A percentile compares a stretch with the other conserved stretches of the same genome.
Evolutionary conservation across 495 filamentous ascomycete genomes (phyloP).

Genomic region (Podospora appendiculata): DNA sequence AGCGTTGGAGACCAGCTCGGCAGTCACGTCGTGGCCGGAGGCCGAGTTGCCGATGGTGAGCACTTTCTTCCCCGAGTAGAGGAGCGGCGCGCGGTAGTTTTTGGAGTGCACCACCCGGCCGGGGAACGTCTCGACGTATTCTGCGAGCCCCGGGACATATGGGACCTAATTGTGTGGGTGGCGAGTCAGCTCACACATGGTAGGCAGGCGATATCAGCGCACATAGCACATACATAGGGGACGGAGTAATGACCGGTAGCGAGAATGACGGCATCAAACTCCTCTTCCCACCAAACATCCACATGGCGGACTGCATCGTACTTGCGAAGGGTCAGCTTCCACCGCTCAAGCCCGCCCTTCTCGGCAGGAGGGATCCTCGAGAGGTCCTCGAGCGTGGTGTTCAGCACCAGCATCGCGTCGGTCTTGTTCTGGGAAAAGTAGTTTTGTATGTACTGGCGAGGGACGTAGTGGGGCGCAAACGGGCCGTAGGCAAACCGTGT

Average conservation of each 20-base stretch:
- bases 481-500: constrained; percentile 40
- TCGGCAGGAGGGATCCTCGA: constrained; percentile 14
- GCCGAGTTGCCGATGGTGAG: constrained; percentile 43
- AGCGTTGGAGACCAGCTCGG: constrained; percentile 26
- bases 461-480: constrained; percentile 41
- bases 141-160: constrained; percentile 30
- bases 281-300: constrained; percentile 42
- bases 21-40: constrained; percentile 40
- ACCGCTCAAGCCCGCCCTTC: constrained; percentile 16
- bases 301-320: constrained; percentile 29
- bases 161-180: constrained; percentile 24
- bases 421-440: constrained; percentile 37
- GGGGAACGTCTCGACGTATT: constrained; percentile 31
- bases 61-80: constrained; percentile 27
- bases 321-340: constrained; percentile 37
- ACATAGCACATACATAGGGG: constrained; percentile 29
- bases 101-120: constrained; percentile 38
- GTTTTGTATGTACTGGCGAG: constrained; percentile 39
- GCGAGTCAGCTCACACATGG: background rate
- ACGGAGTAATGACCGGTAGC: constrained; percentile 47
- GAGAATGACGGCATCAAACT: constrained; percentile 41
- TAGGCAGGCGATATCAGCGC: background rate
- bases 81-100: constrained; percentile 29
- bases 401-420: constrained; percentile 31
- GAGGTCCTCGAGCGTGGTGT: constrained; percentile 43